Base-by-base conservation (phyloP, 371 early-diverging fungal species). In the Globomyces sp. region DNA sequence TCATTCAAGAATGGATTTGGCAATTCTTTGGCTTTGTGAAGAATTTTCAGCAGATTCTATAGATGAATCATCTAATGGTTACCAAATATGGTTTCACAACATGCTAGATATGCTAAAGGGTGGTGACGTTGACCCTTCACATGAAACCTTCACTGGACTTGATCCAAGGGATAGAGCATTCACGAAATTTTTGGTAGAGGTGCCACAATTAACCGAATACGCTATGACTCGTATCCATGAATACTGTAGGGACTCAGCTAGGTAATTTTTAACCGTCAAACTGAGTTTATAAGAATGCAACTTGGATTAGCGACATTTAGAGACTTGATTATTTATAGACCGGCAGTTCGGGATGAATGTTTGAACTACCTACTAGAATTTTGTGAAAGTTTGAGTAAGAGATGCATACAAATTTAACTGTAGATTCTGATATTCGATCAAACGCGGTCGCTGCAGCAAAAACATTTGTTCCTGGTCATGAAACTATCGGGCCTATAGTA, bases 171-270 rank as follows among this genome's bases (percentile, higher is more conserved):
- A 83, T 64, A 65, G 77, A 3, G 74, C 70, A 8, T 79, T 81
- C 63, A 77, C 81, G 3, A 76, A 77, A 61, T 80, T 83, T 61
- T 64, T 83, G 60, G 71, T 83, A 34, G 84, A 83, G 58, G 78
- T 71, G 0, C 84, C 84, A n/a, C 67, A 75, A 52, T 67, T 81
- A 4, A 60, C 71, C 3, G 34, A n/a, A 0, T 66, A 63, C 24
- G 74, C 74, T 1, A 61, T 83, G 34, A 69, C 71, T 1, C 47
- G 46, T 0, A 70, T 83, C 4, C 58, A 60, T 58, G 40, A 51
- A 5, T 78, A 73, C 64, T 79, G 79, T 61, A 77, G 78, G 40
- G 78, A 80, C 68, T 13, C 71, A 11, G 61, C 34, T 42, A 68
- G 72, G 74, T 77, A 63, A 39, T 55, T 55, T 36, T 36, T 55